Evolutionary conservation across 176 grass and related monocot species (phyloP).

Genomic region (Carex cristatella): DNA sequence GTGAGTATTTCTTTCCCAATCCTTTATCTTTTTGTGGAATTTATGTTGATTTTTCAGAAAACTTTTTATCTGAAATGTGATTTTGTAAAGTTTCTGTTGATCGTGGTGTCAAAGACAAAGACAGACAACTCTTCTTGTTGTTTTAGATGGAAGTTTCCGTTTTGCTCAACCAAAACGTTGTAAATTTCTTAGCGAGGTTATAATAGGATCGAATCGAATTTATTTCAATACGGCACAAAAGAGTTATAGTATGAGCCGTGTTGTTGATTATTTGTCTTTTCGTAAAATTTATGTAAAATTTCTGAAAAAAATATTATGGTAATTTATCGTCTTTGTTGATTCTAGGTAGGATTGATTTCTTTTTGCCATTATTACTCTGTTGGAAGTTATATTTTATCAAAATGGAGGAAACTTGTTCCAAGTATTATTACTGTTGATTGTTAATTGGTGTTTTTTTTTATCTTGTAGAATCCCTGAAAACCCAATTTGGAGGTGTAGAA

Average conservation of each 20-base stretch:
- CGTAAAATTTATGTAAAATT: neutral
- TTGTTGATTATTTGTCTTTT: neutral
- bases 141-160: no score
- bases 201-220: neutral
- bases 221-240: neutral
- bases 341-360: neutral
- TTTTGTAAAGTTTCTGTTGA: neutral
- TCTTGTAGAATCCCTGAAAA: constrained; percentile 20
- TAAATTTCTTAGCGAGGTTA: neutral
- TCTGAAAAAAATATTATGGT: neutral
- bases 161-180: neutral
- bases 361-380: neutral
- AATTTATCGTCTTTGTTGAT: neutral
- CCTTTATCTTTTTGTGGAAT: neutral
- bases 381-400: neutral
- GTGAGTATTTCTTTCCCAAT: neutral
- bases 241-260: neutral
- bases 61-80: neutral
- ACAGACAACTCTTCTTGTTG: neutral
- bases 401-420: neutral
- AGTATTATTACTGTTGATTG: neutral
- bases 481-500: constrained; percentile 16
- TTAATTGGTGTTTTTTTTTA: neutral
- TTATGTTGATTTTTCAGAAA: neutral
- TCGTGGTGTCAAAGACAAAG: neutral